Percentiles rank a stretch among this genome's conserved stretches.
These are phyloP conservation scores for Geotrichum klebahnii DNA, from an alignment of 1,139 yeast species.

Conservation along the genomic window DNA sequence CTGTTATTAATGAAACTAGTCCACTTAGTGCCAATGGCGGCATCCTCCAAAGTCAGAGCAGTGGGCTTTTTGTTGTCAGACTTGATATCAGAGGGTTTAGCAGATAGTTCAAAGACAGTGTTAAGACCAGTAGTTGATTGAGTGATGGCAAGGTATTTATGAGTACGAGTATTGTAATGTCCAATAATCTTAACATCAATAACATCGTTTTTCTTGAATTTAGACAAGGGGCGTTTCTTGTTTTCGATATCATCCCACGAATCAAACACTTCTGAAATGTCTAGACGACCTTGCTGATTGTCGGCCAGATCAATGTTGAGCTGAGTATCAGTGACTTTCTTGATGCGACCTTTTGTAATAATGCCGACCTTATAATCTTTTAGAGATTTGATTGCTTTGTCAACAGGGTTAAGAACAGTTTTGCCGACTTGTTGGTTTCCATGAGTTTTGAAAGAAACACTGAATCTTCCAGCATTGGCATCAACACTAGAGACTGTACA, in stretches of 20 bases:
- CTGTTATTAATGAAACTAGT: slow-evolving; percentile 53
- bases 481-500: slow-evolving; percentile 40
- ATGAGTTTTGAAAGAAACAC: slow-evolving; percentile 21
- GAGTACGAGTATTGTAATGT: slow-evolving; percentile 67
- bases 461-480: slow-evolving; percentile 13
- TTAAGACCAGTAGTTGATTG: slow-evolving; percentile 52
- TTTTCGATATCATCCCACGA: slow-evolving; percentile 54
- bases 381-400: slow-evolving; percentile 45
- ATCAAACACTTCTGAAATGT: slow-evolving; percentile 67
- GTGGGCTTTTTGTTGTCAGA: slow-evolving; percentile 31
- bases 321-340: slow-evolving; percentile 67
- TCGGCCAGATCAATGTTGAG: slow-evolving; percentile 74
- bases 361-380: slow-evolving; percentile 59
- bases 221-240: slow-evolving; percentile 52
- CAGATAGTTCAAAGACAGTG: slow-evolving; percentile 62
- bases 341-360: slow-evolving; percentile 56
- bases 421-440: slow-evolving; percentile 25
- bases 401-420: slow-evolving; percentile 56
- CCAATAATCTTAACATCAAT: slow-evolving; percentile 71
- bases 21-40: slow-evolving; percentile 46
- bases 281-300: slow-evolving; percentile 75
- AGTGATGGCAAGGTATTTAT: slow-evolving; percentile 64
- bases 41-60: slow-evolving; percentile 42
- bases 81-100: slow-evolving; percentile 45
- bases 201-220: slow-evolving; percentile 56